Percentiles rank a stretch among this genome's conserved stretches.
phyloP scores from a whole-genome alignment of 83 land plant genomes.

The Picea engelmannii region DNA sequence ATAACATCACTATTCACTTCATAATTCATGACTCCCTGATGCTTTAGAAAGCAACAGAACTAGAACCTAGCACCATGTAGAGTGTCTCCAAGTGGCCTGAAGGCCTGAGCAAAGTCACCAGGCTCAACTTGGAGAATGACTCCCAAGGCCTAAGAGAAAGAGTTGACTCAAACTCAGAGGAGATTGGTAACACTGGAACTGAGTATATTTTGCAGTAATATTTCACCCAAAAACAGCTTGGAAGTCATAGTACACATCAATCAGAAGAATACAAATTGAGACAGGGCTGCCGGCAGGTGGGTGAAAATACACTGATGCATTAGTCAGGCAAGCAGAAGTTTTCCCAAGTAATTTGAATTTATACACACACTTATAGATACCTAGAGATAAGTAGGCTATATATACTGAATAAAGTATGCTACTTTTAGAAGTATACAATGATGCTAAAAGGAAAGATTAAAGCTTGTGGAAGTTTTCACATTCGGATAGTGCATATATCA shows the following conservation, averaged over 20 bases:
- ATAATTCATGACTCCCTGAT: background rate
- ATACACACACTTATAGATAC: background rate
- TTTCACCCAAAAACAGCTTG: background rate
- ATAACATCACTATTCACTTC: background rate
- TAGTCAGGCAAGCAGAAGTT: background rate
- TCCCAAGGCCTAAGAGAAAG: too few species aligned
- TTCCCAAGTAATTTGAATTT: background rate
- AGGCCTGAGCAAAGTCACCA: background rate
- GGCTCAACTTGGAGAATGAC: too few species aligned
- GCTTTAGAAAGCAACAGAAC: background rate
- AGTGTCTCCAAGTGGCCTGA: background rate
- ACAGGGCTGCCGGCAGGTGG: background rate
- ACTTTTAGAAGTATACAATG: background rate
- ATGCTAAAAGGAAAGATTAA: background rate
- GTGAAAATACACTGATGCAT: too few species aligned
- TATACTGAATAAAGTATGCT: background rate
- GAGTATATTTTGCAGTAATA: background rate
- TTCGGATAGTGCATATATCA: conserved; percentile 19
- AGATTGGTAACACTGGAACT: too few species aligned
- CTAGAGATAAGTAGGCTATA: background rate
- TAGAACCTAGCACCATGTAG: background rate
- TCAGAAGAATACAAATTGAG: background rate
- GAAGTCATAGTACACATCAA: background rate
- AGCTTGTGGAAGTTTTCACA: background rate
- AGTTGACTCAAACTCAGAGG: too few species aligned